Evolutionary conservation across 1,284 basidiomycete species (phyloP), one percentile per base, ranked within the genome.

Genomic region (Naganishia sp.): DNA sequence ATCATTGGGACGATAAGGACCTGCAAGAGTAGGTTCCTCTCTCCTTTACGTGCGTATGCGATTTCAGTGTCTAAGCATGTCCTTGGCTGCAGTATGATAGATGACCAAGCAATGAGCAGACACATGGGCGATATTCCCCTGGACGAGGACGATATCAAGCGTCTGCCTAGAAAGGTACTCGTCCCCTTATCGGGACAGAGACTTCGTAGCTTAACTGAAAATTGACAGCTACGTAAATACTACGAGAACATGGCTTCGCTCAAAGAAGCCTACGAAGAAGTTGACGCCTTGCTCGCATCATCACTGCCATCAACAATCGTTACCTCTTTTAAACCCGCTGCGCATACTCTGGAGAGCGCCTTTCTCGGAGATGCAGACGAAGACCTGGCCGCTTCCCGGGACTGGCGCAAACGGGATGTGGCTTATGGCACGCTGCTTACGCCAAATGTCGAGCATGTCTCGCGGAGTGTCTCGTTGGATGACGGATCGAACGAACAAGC

Each of bases 281-380:
- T 80, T 9, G 80, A 81, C 60, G 56, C 53, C 9, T 64, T 81
- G 11, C 72, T 81, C 16, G 69, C 73, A 11, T 79, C 78, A 9
- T 72, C 75, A n/a, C 68, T 81, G 13, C 75, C 79, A 0, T 68
- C 69, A 1, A 72, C 70, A 25, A 78, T 80, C 46, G 79, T 75
- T 2, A 68, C 71, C 9, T 76, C 75, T 9, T 80, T 79, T 70
- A 46, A 55, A 43, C 60, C 59, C n/a, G 42, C 31, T 11, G 43
- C 11, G 11, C 21, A 44, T 28, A 13, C 53, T 44, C n/a, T 48
- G 28, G 43, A 54, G 28, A 46, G 18, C 3, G 53, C 36, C 39
- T n/a, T 43, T 44, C 13, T 49, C 9, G 31, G 45, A 46, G 52
- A 63, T 6, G 11, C 16, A 7, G 56, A 60, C 25, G 44, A 45